Conservation (phyloP, 192 early-diverging fungal genomes). For the Rhizoclosmatium globosum region DNA sequence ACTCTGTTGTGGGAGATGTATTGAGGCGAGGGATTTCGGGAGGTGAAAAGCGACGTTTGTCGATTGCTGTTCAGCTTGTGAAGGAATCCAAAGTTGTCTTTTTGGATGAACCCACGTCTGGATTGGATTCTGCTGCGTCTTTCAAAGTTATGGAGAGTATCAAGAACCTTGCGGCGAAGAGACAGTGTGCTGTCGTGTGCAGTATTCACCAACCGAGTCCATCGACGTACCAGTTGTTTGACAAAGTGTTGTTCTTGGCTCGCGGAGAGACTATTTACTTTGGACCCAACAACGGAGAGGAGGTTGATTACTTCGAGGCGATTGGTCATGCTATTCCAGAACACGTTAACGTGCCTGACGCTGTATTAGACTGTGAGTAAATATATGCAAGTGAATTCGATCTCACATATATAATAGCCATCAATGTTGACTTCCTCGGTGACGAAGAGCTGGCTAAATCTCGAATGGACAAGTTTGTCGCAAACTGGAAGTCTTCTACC, state of each 20-base stretch:
- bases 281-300: conserved; percentile 49
- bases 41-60: conserved; percentile 83
- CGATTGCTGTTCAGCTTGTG: conserved; percentile 81
- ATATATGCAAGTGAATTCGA: neutral
- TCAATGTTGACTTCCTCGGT: conserved; percentile 28
- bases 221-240: conserved; percentile 77
- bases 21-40: conserved; percentile 77
- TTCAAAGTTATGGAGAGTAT: conserved; percentile 73
- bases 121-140: conserved; percentile 70
- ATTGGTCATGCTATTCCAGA: conserved; percentile 60
- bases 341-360: conserved; percentile 64
- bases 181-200: conserved; percentile 68
- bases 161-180: conserved; percentile 57
- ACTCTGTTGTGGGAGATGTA: conserved; percentile 73
- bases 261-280: conserved; percentile 61
- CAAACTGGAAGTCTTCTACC: neutral
- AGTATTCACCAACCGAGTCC: conserved; percentile 85
- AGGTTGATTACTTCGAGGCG: conserved; percentile 7
- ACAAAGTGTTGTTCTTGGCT: conserved; percentile 76
- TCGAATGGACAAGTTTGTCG: neutral
- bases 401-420: neutral
- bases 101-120: conserved; percentile 69
- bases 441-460: neutral
- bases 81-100: conserved; percentile 59
- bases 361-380: conserved; percentile 24